These are phyloP conservation scores for Xylariaceae sp. DNA, from an alignment of 2,329 filamentous ascomycete species.

Conservation along the genomic window DNA sequence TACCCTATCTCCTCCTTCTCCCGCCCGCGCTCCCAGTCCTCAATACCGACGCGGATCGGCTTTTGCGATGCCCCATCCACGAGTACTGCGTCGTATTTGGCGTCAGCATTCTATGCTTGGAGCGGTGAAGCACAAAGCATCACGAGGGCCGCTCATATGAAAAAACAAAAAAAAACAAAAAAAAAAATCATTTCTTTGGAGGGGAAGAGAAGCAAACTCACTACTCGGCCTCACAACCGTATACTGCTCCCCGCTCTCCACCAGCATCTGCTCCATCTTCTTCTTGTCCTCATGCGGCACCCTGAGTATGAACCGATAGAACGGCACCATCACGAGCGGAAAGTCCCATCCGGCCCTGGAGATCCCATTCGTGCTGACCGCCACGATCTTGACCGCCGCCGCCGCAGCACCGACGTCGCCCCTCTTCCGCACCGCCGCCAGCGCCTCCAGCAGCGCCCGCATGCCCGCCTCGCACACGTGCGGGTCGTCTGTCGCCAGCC, in stretches of 20 bases:
- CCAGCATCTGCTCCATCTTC: slow-evolving; percentile 37
- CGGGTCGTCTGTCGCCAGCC: slow-evolving; percentile 38
- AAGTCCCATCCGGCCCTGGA: slow-evolving; percentile 34
- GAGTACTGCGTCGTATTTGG: too few relatives aligned
- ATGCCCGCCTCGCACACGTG: slow-evolving; percentile 44
- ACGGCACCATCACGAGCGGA: slow-evolving; percentile 36
- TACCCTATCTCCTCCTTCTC: too few relatives aligned
- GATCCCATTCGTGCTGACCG: slow-evolving; percentile 40
- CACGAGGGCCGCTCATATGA: too few relatives aligned
- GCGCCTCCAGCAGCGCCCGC: slow-evolving; percentile 35
- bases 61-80: too few relatives aligned
- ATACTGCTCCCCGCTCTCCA: slow-evolving; percentile 27
- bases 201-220: too few relatives aligned
- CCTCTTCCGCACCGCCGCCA: slow-evolving; percentile 24
- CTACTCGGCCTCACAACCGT: too few relatives aligned
- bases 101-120: too few relatives aligned
- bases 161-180: too few relatives aligned
- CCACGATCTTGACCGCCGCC: slow-evolving; percentile 26
- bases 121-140: too few relatives aligned
- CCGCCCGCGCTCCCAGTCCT: too few relatives aligned
- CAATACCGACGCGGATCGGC: too few relatives aligned
- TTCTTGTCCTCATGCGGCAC: slow-evolving; percentile 45
- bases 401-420: background rate
- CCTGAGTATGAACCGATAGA: slow-evolving; percentile 38
- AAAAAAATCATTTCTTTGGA: too few relatives aligned